phyloP scores from a whole-genome alignment of 2,329 filamentous ascomycete species.

The Arthroderma uncinatum region DNA sequence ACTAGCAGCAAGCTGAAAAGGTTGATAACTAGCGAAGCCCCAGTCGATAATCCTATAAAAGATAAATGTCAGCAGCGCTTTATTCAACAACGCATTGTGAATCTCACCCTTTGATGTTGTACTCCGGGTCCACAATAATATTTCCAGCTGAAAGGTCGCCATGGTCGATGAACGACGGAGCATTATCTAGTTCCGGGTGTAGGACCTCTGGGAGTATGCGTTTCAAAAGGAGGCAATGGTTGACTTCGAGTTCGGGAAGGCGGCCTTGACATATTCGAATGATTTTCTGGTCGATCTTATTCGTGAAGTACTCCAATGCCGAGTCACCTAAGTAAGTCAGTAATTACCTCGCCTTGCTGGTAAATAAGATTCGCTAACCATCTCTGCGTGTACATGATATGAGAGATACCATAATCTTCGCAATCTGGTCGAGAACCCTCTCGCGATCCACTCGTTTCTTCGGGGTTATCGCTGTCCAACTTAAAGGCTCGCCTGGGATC shows the following conservation, averaged over 20 bases:
- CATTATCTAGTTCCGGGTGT: slow-evolving; percentile 4
- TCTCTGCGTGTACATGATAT: slow-evolving; percentile 4
- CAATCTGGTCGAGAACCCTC: slow-evolving; percentile 4
- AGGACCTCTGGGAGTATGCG: slow-evolving; percentile 7
- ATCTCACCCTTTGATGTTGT: slow-evolving; percentile 12
- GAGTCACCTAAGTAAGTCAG: not conserved
- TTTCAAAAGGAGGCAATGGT: slow-evolving; percentile 6
- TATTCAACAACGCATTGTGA: not conserved
- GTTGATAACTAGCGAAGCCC: slow-evolving; percentile 5
- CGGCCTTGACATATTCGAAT: slow-evolving; percentile 8
- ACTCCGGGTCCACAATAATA: slow-evolving; percentile 11
- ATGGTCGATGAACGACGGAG: slow-evolving; percentile 11
- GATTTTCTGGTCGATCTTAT: slow-evolving; percentile 10
- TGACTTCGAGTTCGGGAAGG: slow-evolving; percentile 7
- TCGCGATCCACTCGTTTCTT: slow-evolving; percentile 1
- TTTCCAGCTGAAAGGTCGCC: slow-evolving; percentile 10
- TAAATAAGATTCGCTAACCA: not conserved
- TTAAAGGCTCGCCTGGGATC: slow-evolving; percentile 3
- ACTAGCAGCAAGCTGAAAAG: slow-evolving; percentile 10
- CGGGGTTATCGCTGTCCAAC: slow-evolving; percentile 2
- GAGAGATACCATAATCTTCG: slow-evolving; percentile 7
- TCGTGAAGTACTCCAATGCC: slow-evolving; percentile 3
- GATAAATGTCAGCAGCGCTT: not conserved
- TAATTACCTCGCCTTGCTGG: not conserved
- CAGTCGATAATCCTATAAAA: slow-evolving; percentile 12